These are phyloP conservation scores for Clarireedia hainanense DNA, from an alignment of 2,329 filamentous ascomycete genomes.

Conservation along the genomic window DNA sequence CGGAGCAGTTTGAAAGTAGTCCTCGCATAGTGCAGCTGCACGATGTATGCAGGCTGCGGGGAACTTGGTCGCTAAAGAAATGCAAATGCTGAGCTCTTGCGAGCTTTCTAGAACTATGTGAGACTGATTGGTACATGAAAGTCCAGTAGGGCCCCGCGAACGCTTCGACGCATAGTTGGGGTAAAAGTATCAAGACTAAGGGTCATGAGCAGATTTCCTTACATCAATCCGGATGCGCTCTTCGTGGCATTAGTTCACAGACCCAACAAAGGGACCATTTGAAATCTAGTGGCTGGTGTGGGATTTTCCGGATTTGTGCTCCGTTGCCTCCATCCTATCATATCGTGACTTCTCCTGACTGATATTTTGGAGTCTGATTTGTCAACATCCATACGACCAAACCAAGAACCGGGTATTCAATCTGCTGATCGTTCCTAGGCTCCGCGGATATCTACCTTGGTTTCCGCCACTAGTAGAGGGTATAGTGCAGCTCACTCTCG, in stretches of 20 bases:
- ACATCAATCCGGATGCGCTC: too few species aligned
- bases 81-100: background rate
- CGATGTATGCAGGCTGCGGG: background rate
- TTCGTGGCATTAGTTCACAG: too few species aligned
- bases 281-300: too few species aligned
- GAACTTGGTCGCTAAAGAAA: background rate
- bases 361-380: too few species aligned
- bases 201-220: background rate
- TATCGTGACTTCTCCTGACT: too few species aligned
- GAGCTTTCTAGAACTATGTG: background rate
- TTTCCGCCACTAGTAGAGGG: background rate
- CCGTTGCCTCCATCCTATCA: background rate
- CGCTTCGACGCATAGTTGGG: background rate
- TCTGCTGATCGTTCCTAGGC: background rate
- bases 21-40: background rate
- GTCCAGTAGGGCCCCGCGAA: background rate
- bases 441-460: conserved; percentile 1
- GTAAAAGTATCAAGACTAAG: background rate
- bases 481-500: background rate
- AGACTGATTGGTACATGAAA: background rate
- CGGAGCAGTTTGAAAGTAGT: too few species aligned
- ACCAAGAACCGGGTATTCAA: background rate
- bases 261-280: too few species aligned
- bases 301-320: background rate
- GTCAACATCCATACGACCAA: background rate